phyloP scores from a whole-genome alignment of 805 yeast species.

The Sugiyamaella qingdaonensis region DNA sequence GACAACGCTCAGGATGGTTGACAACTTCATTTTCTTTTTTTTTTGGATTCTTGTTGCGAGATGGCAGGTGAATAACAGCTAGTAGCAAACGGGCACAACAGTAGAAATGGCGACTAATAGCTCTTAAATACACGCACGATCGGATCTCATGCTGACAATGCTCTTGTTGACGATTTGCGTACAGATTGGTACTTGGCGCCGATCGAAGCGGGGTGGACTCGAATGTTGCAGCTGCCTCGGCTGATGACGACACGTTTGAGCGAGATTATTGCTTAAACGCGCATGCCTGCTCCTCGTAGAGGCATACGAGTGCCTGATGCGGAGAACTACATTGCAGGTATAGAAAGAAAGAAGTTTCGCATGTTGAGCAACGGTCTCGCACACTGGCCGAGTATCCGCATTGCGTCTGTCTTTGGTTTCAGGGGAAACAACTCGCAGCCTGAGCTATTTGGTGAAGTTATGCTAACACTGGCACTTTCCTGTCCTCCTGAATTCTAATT shows the following conservation, averaged over 20 bases:
- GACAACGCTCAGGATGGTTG: neutral
- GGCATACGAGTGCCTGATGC: too few relatives aligned
- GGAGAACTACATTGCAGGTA: too few relatives aligned
- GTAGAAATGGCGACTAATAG: neutral
- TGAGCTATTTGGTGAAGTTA: neutral
- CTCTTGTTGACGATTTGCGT: neutral
- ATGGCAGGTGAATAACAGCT: neutral
- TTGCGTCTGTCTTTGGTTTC: neutral
- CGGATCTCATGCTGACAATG: neutral
- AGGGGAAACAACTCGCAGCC: neutral
- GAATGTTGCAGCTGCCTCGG: neutral
- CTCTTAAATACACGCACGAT: neutral
- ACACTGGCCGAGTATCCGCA: too few relatives aligned
- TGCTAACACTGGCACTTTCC: neutral
- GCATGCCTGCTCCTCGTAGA: too few relatives aligned
- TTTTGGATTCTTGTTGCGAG: neutral
- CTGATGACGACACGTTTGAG: too few relatives aligned
- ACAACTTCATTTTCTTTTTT: neutral
- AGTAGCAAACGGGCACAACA: neutral
- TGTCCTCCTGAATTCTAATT: neutral
- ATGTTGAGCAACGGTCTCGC: too few relatives aligned
- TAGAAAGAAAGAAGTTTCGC: too few relatives aligned
- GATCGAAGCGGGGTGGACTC: neutral
- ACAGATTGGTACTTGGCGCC: neutral
- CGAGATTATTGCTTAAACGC: too few relatives aligned